phyloP scores from a whole-genome alignment of 1,284 basidiomycete genomes.

The Marasmius tenuissimus region DNA sequence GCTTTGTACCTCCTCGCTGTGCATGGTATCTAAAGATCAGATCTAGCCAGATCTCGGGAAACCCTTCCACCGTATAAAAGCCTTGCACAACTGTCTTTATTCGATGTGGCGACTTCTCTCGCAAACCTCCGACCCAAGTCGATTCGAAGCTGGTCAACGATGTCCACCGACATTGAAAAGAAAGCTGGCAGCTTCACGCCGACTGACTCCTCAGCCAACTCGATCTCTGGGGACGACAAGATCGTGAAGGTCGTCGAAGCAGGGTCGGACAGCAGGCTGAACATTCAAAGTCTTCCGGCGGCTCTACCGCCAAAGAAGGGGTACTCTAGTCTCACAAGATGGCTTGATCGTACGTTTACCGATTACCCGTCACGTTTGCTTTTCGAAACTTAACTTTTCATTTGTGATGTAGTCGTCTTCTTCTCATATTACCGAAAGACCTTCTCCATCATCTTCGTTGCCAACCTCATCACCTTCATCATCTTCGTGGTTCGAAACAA shows the following conservation, averaged over 20 bases:
- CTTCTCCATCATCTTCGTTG: slow-evolving; percentile 26
- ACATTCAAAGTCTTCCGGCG: neutral
- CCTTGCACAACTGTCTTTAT: too few species aligned
- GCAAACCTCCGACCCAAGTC: too few species aligned
- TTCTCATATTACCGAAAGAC: slow-evolving; percentile 26
- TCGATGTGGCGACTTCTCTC: too few species aligned
- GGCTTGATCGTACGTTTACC: slow-evolving; percentile 14
- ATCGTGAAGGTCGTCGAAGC: neutral
- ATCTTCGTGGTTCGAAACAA: slow-evolving; percentile 15
- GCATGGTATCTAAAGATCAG: too few species aligned
- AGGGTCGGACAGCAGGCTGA: neutral
- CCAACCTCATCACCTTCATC: slow-evolving; percentile 20
- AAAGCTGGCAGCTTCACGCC: neutral
- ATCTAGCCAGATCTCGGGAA: too few species aligned
- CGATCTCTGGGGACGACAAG: neutral
- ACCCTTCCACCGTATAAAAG: too few species aligned
- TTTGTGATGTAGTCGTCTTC: slow-evolving; percentile 23
- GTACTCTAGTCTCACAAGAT: slow-evolving; percentile 15
- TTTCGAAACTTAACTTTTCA: slow-evolving; percentile 18
- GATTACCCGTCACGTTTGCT: neutral
- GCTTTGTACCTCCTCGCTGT: too few species aligned
- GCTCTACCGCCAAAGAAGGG: slow-evolving; percentile 14
- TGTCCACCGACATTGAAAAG: neutral
- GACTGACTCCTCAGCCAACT: neutral
- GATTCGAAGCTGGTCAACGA: neutral